Evolutionary conservation across 108 stramenopile genomes (phyloP).

Genomic region (Cyclostephanos tholiformis): DNA sequence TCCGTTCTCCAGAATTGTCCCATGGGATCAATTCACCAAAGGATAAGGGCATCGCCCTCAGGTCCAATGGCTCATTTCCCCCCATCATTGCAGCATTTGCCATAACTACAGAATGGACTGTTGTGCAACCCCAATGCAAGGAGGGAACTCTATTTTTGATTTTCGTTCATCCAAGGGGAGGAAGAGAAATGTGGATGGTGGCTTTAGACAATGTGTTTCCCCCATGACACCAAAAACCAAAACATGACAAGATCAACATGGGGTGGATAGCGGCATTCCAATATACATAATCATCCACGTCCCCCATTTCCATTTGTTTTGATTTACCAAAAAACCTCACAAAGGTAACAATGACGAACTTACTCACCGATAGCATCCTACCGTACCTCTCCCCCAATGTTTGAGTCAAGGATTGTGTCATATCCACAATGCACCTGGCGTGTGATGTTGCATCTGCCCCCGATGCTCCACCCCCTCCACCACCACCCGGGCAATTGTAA

Average conservation of each 20-base stretch:
- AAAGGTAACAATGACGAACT: too few species aligned
- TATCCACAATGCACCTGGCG: conserved; percentile 65
- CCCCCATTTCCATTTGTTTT: too few species aligned
- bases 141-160: conserved; percentile 50
- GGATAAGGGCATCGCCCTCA: conserved; percentile 7
- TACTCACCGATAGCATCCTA: conserved; percentile 51
- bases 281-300: too few species aligned
- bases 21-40: conserved; percentile 81
- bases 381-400: conserved; percentile 42
- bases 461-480: conserved; percentile 25
- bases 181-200: neutral
- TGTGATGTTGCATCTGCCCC: conserved; percentile 35
- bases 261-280: too few species aligned
- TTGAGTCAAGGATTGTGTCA: conserved; percentile 73
- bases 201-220: neutral
- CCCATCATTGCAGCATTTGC: neutral
- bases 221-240: too few species aligned
- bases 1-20: conserved; percentile 84
- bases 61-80: neutral
- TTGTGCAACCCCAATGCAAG: conserved; percentile 54
- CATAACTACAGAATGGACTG: neutral
- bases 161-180: too few species aligned
- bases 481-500: conserved; percentile 42
- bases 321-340: too few species aligned
- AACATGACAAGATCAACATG: too few species aligned